Base-by-base conservation (phyloP, 352 stramenopile genomes). In the Globisporangium heterothallicum region DNA sequence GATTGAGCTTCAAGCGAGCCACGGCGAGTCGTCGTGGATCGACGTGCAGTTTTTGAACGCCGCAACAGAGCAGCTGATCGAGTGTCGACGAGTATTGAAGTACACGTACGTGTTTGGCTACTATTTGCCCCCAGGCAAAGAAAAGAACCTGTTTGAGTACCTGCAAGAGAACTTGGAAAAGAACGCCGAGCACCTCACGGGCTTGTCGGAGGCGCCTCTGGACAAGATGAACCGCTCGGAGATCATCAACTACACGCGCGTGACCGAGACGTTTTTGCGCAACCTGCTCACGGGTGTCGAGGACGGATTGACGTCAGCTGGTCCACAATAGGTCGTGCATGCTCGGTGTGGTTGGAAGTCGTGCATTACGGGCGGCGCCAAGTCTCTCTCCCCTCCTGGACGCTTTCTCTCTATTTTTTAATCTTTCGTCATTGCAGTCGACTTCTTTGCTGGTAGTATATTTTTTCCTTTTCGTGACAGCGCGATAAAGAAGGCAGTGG, bases 1-100 rank as follows among this genome's bases (percentile, higher is more conserved):
- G 96, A 78, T 98, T 22, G 74, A 97, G 43, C 75, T 99, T 13
- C 94, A 98, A 66, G 89, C 97, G 44, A 96, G 76, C 53, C 89
- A 88, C 63, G 79, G 80, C 7, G 79, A 90, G 45, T 86, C 82
- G 27, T 96, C 84, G 14, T 99, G 94, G 94, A 97, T 97, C 49
- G 97, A 99, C 64, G 97, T 99, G 34, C 94, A 99, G 74, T 99
- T 99, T 64, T 68, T 99, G 22, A 98, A 98, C 65, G 81, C 88
- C 18, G 94, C 95, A 14, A 98, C 93, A 42, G 92, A 98, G 72
- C 83, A 96, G 73, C 68, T 99, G 47, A 97, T 99, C 46, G 91
- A 99, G 73, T 99, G 96, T 61, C 88, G 97, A 67, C 92, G 96
- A 51, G 95, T 99, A 29, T 85, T 99, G 52, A 99, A 99, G 81